Base-by-base conservation (phyloP, 2,329 filamentous ascomycete species). In the Calonectria honghensis region DNA sequence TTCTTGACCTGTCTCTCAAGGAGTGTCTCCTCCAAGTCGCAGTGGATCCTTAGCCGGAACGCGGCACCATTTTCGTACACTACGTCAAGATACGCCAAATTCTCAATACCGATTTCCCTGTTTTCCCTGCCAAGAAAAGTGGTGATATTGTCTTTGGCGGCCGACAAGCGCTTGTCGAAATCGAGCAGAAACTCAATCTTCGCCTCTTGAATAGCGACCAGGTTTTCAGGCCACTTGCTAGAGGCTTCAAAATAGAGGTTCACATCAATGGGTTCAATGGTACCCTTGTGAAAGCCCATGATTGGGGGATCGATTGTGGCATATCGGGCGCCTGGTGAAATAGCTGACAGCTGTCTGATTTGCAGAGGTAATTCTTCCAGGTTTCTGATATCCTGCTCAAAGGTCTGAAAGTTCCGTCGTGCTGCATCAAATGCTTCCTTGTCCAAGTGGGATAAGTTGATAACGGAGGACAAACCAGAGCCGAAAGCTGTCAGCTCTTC, bases 241-340 rank as follows among this genome's bases (percentile, higher is more conserved):
- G 97, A 98, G 6, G 94, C 95, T 86, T 99, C 97, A 79, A 99
- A 98, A 82, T 96, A 96, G 63, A 99, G 89, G 52, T 96, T 90
- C 39, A 97, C 91, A 78, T 97, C 93, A 78, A 96, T 93, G 0
- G 95, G 93, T 32, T 84, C 82, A 69, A 88, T 80, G 24, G 85
- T 79, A 0, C 84, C 86, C 27, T 87, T 88, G 65, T 86, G 85
- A 18, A 88, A 87, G 31, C 86, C 86, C 50, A 88, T 84, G 31
- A 77, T 74, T 0, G 85, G 85, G 18, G 82, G 80, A 6, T 84
- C 78, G 11, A 94, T 84, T 0, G 94, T 95, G 1, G 95, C 88
- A 77, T 94, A 96, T 51, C 96, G 93, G 10, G 98, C 89, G 70
- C 94, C 90, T 14, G 95, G 85, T 75, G 93, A 93, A 16, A 94